A percentile compares a stretch with the other conserved stretches of the same genome.
phyloP scores from a whole-genome alignment of 176 grass and related monocot species.

The Cymbopogon citratus region DNA sequence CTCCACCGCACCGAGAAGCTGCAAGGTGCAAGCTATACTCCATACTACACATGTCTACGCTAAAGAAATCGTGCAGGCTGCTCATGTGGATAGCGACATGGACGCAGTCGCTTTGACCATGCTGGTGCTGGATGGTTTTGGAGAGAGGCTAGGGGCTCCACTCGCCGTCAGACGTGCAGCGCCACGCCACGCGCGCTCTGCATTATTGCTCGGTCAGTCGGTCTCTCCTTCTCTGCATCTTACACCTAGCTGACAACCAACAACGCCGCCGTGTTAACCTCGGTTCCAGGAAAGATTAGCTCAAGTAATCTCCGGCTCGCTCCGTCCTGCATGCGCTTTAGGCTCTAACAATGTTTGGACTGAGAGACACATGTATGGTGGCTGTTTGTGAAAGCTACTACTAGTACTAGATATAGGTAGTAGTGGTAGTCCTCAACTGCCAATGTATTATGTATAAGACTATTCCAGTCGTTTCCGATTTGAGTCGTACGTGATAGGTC shows the following conservation, averaged over 20 bases:
- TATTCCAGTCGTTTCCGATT: neutral
- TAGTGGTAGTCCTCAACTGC: neutral
- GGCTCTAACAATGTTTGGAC: too few species aligned
- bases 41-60: neutral
- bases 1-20: neutral
- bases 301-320: too few species aligned
- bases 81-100: conserved; percentile 6
- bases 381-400: neutral
- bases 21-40: neutral
- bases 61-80: neutral
- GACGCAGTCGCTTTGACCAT: conserved; percentile 18
- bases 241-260: too few species aligned
- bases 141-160: neutral
- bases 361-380: neutral
- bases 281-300: too few species aligned
- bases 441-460: neutral
- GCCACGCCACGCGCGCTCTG: neutral
- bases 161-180: neutral
- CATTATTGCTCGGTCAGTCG: neutral
- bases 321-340: too few species aligned
- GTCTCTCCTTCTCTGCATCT: too few species aligned
- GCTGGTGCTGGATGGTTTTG: neutral
- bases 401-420: neutral
- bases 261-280: too few species aligned
- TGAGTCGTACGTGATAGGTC: neutral